These are phyloP conservation scores for Acer saccharum DNA, from an alignment of 345 rosid genomes.

Conservation along the genomic window DNA sequence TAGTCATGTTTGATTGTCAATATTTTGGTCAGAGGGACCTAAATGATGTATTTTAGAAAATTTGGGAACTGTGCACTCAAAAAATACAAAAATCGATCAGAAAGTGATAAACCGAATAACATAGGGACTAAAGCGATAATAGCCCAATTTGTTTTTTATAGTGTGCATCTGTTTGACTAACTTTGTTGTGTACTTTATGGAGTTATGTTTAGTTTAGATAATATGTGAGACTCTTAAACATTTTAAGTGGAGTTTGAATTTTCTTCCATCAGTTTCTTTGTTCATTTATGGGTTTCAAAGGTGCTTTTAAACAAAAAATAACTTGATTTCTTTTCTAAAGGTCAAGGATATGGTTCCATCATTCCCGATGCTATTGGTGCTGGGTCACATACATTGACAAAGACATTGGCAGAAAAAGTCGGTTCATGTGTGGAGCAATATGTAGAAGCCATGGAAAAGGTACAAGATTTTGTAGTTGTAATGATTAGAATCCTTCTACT, in stretches of 20 bases:
- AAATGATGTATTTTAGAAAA: too few species aligned
- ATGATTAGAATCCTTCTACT: background rate
- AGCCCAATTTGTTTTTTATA: background rate
- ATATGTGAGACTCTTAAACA: background rate
- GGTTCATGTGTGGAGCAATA: constrained; percentile 60
- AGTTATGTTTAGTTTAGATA: background rate
- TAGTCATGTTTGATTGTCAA: too few species aligned
- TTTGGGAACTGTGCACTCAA: too few species aligned
- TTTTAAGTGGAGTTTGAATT: background rate
- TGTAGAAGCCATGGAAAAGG: constrained; percentile 94
- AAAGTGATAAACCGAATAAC: too few species aligned
- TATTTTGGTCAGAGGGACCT: too few species aligned
- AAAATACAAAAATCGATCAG: too few species aligned
- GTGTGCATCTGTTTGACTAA: background rate
- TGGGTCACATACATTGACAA: constrained; percentile 62
- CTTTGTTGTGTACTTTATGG: background rate
- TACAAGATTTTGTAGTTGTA: constrained; percentile 20
- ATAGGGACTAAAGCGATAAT: too few species aligned
- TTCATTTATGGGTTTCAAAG: constrained; percentile 2
- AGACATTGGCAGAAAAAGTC: constrained; percentile 65
- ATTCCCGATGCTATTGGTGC: constrained; percentile 86
- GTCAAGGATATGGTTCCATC: constrained; percentile 79
- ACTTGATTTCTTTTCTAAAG: constrained; percentile 32
- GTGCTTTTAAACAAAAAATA: constrained; percentile 7
- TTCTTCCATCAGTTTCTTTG: background rate